Percentiles rank a stretch among this genome's conserved stretches.
Conservation (phyloP, 345 rosid genomes). For the Combretum micranthum region DNA sequence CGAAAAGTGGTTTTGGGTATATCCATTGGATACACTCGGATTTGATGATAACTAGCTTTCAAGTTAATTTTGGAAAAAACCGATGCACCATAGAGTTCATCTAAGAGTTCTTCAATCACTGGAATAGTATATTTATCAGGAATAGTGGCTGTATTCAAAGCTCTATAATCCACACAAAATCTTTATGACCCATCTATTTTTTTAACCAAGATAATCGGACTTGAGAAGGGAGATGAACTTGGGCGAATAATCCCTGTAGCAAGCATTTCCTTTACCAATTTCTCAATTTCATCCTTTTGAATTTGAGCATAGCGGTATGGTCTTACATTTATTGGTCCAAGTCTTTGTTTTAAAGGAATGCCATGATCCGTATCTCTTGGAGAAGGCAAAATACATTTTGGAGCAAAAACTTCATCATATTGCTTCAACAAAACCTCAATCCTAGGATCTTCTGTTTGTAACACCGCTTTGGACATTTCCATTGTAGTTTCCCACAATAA, state of each 20-base stretch:
- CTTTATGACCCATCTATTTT: neutral
- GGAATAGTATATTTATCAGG: neutral
- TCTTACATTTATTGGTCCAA: neutral
- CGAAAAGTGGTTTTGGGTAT: neutral
- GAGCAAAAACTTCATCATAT: too few relatives aligned
- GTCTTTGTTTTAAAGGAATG: neutral
- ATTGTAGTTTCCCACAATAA: too few relatives aligned
- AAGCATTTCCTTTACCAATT: neutral
- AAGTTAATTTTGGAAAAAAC: neutral
- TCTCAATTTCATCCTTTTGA: neutral
- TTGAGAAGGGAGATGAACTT: neutral
- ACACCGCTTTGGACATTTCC: too few relatives aligned
- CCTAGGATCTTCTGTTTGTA: too few relatives aligned
- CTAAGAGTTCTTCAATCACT: neutral
- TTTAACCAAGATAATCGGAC: neutral
- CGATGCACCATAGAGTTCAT: neutral
- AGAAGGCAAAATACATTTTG: too few relatives aligned
- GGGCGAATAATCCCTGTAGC: neutral
- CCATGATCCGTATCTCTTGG: neutral
- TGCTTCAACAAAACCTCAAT: too few relatives aligned
- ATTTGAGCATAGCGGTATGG: neutral
- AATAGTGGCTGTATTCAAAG: neutral
- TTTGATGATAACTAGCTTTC: neutral
- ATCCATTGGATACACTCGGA: neutral
- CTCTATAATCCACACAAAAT: neutral